These are phyloP conservation scores for Clavariopsis aquatica DNA, from an alignment of 495 filamentous ascomycete genomes.

Conservation along the genomic window DNA sequence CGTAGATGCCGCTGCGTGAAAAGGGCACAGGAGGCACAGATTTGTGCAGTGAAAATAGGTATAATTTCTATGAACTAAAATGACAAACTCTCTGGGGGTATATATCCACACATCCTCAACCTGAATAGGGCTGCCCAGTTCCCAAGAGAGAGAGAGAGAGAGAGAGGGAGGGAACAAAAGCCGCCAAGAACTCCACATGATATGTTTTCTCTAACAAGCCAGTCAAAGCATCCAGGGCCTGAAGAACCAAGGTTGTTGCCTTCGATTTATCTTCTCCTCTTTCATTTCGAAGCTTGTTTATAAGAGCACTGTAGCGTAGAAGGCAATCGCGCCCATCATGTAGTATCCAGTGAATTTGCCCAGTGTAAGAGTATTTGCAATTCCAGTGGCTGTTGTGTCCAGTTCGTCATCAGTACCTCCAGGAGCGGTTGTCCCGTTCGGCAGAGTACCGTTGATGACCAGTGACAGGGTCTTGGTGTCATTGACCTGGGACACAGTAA, in stretches of 20 bases:
- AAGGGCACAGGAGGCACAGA: too few species aligned
- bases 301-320: constrained; percentile 48
- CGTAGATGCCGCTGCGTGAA: too few species aligned
- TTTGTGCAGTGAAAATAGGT: too few species aligned
- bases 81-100: constrained; percentile 2
- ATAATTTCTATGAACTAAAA: too few species aligned
- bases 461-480: constrained; percentile 74
- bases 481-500: constrained; percentile 67
- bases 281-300: constrained; percentile 7
- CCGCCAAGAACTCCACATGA: not conserved
- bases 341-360: constrained; percentile 59
- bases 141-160: not conserved
- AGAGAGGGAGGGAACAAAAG: too few species aligned
- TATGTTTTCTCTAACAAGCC: not conserved
- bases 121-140: too few species aligned
- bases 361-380: constrained; percentile 8
- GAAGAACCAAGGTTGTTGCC: too few species aligned
- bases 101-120: not conserved
- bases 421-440: constrained; percentile 75
- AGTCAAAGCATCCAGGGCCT: too few species aligned
- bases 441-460: constrained; percentile 80
- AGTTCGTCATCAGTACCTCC: constrained; percentile 55
- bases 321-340: constrained; percentile 59
- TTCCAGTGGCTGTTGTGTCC: constrained; percentile 25
- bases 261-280: too few species aligned